phyloP scores from a whole-genome alignment of 208 protist genomes.

The Endotrypanum monterogeii region DNA sequence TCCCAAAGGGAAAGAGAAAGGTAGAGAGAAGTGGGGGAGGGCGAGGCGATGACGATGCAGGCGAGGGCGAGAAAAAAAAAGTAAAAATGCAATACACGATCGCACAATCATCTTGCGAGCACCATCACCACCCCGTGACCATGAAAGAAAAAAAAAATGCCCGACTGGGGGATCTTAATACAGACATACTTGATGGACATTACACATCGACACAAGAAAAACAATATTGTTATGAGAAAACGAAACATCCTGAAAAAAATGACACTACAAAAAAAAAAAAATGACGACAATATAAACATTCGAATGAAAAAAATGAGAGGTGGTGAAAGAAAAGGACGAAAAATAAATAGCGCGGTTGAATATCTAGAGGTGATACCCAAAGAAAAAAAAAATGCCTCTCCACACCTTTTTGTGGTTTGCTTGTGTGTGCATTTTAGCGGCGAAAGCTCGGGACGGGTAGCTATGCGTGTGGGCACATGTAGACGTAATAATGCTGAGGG shows the following conservation, averaged over 20 bases:
- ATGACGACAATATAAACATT: neutral
- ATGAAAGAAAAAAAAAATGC: neutral
- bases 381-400: too few relatives aligned
- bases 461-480: neutral
- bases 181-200: neutral
- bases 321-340: neutral
- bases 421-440: neutral
- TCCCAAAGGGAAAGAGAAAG: too few relatives aligned
- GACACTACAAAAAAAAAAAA: neutral
- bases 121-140: neutral
- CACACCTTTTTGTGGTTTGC: neutral
- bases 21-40: too few relatives aligned
- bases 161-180: neutral
- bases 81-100: too few relatives aligned
- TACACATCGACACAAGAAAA: neutral
- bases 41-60: too few relatives aligned
- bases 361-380: too few relatives aligned
- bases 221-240: neutral
- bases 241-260: neutral
- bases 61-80: too few relatives aligned
- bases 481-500: too few relatives aligned
- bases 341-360: neutral
- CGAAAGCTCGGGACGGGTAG: neutral
- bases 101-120: neutral
- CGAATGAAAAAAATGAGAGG: neutral